Base-by-base conservation (phyloP, 139 green algal species). In the Tetratostichococcus sp. region DNA sequence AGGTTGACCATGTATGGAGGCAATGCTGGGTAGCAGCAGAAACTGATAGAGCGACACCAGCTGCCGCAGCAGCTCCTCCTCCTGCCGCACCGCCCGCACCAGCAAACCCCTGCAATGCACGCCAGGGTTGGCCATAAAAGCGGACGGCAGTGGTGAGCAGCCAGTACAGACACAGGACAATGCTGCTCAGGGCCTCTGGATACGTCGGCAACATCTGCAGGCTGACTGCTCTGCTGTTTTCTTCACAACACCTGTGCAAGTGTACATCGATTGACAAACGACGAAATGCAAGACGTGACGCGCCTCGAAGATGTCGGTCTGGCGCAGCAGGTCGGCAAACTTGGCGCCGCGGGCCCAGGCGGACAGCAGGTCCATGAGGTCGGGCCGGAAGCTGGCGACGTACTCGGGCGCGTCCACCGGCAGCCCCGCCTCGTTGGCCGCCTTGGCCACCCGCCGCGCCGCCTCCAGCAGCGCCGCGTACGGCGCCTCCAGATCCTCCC, bases 11-110 rank as follows among this genome's bases (percentile, higher is more conserved):
- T 42, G n/a, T n/a, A n/a, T n/a, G n/a, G n/a, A n/a, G n/a, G n/a
- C n/a, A n/a, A n/a, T n/a, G n/a, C n/a, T n/a, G n/a, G n/a, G n/a
- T n/a, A n/a, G n/a, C n/a, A 70, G 39, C 11, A 11, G 39, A 6
- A 50, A 50, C 8, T 50, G 11, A 50, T 50, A 50, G 8, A 11
- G 39, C 39, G 8, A 50, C 39, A 30, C 73, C 67, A 93, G 66
- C 85, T 94, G 91, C 4, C 84, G 77, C 42, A 96, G 77, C 50
- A 96, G 79, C 86, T 96, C 91, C 77, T 95, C 89, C 59, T 93
- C 70, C 26, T 90, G 79, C 35, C 91, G 82, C 17, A 96, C 81
- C 0, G 86, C 88, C 2, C 91, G 83, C 26, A 96, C 89, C 69
- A 96, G 58, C 39, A 1, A 86, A 91, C 16, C 91, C 91, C 86